phyloP scores from a whole-genome alignment of 2,329 filamentous ascomycete species.

The Alternaria gansuensis region DNA sequence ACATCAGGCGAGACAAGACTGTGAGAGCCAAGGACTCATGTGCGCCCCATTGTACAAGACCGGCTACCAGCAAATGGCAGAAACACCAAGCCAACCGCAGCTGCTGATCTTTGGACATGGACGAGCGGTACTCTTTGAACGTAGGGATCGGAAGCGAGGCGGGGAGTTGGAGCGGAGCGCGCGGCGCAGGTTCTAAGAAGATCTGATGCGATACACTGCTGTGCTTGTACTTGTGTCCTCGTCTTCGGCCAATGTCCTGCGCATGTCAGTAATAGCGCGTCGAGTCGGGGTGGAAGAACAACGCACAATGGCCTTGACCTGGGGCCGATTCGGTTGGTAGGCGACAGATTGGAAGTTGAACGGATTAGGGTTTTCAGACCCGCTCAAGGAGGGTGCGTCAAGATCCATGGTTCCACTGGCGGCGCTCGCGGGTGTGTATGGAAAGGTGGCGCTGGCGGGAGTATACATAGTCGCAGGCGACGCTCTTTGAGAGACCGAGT shows the following conservation, averaged over 20 bases:
- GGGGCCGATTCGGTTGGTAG: constrained; percentile 65
- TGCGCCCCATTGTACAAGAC: constrained; percentile 84
- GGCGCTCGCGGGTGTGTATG: constrained; percentile 43
- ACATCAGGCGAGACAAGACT: constrained; percentile 88
- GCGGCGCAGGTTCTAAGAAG: constrained; percentile 88
- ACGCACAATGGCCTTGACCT: constrained; percentile 70
- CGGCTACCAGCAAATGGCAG: constrained; percentile 84
- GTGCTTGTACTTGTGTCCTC: constrained; percentile 98
- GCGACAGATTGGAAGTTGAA: constrained; percentile 89
- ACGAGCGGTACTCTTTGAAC: constrained; percentile 83
- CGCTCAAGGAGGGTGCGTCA: constrained; percentile 42
- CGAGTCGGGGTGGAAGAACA: constrained; percentile 3
- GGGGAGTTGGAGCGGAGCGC: constrained; percentile 86
- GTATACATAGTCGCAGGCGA: constrained; percentile 47
- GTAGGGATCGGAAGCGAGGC: constrained; percentile 93
- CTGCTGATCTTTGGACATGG: constrained; percentile 89
- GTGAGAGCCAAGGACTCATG: constrained; percentile 90
- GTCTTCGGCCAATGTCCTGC: constrained; percentile 87
- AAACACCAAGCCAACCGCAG: constrained; percentile 86
- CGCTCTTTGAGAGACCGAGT: constrained; percentile 47
- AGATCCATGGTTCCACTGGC: constrained; percentile 42
- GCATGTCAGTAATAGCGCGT: constrained; percentile 35
- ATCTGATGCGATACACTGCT: constrained; percentile 96
- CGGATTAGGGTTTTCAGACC: constrained; percentile 65
- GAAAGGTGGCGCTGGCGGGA: constrained; percentile 48